Evolutionary conservation across 495 filamentous ascomycete genomes (phyloP).

Genomic region (Talaromyces stipitatus): DNA sequence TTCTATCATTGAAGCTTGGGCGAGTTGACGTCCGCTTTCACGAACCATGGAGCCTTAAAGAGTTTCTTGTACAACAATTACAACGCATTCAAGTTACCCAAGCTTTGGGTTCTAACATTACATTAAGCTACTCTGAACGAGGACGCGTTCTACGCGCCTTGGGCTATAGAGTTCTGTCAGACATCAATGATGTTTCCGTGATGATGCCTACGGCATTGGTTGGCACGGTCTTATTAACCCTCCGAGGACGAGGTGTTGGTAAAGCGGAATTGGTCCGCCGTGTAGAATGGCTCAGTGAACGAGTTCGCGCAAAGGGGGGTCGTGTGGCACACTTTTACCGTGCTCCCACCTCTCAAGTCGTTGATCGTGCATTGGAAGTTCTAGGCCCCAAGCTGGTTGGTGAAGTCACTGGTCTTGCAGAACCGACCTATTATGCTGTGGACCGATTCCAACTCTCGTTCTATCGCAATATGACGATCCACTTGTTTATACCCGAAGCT

Average conservation of each 20-base stretch:
- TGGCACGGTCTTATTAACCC: slow-evolving; percentile 84
- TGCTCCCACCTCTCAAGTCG: slow-evolving; percentile 67
- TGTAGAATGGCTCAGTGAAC: slow-evolving; percentile 80
- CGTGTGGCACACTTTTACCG: slow-evolving; percentile 89
- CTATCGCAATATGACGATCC: slow-evolving; percentile 98
- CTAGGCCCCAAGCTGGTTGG: slow-evolving; percentile 84
- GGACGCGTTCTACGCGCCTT: slow-evolving; percentile 67
- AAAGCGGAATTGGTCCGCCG: slow-evolving; percentile 76
- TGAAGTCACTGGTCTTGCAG: slow-evolving; percentile 64
- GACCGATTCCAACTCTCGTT: slow-evolving; percentile 96
- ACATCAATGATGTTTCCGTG: slow-evolving; percentile 93
- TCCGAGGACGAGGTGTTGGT: slow-evolving; percentile 87
- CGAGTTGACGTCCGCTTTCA: slow-evolving; percentile 94
- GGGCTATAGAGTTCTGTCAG: slow-evolving; percentile 82
- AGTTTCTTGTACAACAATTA: slow-evolving; percentile 71
- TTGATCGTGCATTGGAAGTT: slow-evolving; percentile 84
- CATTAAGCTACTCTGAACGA: slow-evolving; percentile 40
- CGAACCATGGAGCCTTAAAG: slow-evolving; percentile 82
- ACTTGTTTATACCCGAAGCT: slow-evolving; percentile 89
- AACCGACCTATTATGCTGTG: slow-evolving; percentile 87
- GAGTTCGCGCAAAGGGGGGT: slow-evolving; percentile 79
- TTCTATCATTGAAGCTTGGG: slow-evolving; percentile 80
- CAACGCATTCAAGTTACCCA: slow-evolving; percentile 31
- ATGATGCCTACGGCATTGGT: slow-evolving; percentile 97
- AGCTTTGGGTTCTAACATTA: slow-evolving; percentile 25